Base-by-base conservation (phyloP, 2,329 filamentous ascomycete species). In the Didymella glomerata region DNA sequence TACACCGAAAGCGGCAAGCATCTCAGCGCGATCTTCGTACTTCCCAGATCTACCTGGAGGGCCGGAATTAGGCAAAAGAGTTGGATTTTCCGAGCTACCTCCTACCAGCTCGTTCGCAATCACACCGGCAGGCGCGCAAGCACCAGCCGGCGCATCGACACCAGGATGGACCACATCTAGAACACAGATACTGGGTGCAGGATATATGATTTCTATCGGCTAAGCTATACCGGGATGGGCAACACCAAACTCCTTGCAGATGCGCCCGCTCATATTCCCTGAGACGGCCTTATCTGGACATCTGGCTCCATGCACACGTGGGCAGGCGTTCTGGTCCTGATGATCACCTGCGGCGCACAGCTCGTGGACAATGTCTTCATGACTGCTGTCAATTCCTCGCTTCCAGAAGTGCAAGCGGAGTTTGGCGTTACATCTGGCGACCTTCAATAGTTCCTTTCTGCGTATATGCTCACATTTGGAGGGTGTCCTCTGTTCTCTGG, bases 321-420 rank as follows among this genome's bases (percentile, higher is more conserved):
- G 57, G 41, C 40, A 13, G 57, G 57, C 14, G 34, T 48, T 9
- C 4, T 60, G 46, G 34, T 60, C 7, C 9, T 55, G 27, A 14
- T n/a, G 16, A 51, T 60, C 14, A 55, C 51, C 5, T 55, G 57
- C 32, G 51, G 51, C 14, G 57, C 57, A 3, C 57, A 60, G 22
- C 42, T 60, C 14, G 55, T 60, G 47, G 57, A 60, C 22, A 60
- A 60, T 3, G 28, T 55, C 0, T 60, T 60, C 36, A 60, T 60
- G 57, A 55, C 57, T 11, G 57, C 51, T 4, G 51, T 60, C 32
- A 60, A 60, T 10, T 14, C 55, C 20, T 60, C 57, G 10, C 57
- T 60, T 9, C 57, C 57, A 14, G 52, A 60, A 36, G 47, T 60
- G 3, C 32, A 60, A 32, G 42, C 47, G 7, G 57, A 60, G 34